phyloP scores from a whole-genome alignment of 139 green algal species.

The Astrephomene gubernaculifera region DNA sequence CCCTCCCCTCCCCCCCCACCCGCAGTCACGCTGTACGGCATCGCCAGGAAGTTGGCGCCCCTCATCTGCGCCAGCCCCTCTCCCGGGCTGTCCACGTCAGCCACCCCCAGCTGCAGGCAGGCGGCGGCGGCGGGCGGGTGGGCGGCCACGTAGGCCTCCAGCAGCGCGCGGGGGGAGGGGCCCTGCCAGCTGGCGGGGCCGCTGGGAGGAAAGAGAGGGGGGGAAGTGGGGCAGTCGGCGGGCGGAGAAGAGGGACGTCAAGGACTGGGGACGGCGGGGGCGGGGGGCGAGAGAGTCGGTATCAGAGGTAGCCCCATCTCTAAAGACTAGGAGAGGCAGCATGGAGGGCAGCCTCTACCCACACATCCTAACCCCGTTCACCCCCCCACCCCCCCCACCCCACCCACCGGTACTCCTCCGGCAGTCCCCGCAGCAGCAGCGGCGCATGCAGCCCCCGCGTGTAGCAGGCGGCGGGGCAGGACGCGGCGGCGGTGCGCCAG shows the following conservation, averaged over 20 bases:
- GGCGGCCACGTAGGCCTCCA: slow-evolving; percentile 35
- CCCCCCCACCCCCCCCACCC: neutral
- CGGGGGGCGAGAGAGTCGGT: no score
- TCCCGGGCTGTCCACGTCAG: slow-evolving; percentile 29
- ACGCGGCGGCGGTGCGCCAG: slow-evolving; percentile 9
- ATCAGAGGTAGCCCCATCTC: no score
- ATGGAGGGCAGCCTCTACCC: no score
- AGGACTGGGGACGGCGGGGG: no score
- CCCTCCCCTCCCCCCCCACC: neutral
- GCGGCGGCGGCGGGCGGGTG: slow-evolving; percentile 13
- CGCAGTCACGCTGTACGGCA: slow-evolving; percentile 14
- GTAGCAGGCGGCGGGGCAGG: neutral
- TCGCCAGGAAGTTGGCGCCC: slow-evolving; percentile 28
- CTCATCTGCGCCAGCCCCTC: neutral
- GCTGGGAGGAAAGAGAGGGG: neutral
- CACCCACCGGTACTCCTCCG: neutral
- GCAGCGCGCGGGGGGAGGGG: slow-evolving; percentile 38
- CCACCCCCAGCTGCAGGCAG: neutral
- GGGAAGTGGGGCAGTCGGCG: no score
- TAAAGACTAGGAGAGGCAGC: no score
- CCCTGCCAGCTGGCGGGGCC: slow-evolving; percentile 39
- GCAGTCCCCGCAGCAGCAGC: slow-evolving; percentile 24
- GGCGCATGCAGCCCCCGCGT: slow-evolving; percentile 16
- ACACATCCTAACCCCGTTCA: no score
- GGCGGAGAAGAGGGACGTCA: no score